Evolutionary conservation across 176 grass and related monocot genomes (phyloP).

Genomic region (Elymus sibiricus): DNA sequence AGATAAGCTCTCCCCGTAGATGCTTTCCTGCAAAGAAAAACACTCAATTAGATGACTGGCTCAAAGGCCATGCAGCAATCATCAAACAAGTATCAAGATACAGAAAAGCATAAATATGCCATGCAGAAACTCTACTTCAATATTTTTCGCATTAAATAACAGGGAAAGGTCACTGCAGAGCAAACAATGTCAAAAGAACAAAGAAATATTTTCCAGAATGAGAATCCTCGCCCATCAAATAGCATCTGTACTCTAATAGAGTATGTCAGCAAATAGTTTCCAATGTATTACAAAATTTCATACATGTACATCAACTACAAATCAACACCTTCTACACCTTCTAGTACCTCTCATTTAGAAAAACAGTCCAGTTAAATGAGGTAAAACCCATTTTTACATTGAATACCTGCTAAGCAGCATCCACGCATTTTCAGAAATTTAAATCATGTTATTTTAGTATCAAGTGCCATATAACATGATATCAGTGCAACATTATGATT

Average conservation of each 20-base stretch:
- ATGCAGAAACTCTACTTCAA: constrained; percentile 12
- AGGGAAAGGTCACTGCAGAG: not conserved
- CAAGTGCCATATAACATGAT: not conserved
- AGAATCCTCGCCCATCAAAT: not conserved
- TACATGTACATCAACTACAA: constrained; percentile 8
- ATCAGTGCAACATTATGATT: constrained; percentile 2
- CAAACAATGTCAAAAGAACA: not conserved
- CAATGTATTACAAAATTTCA: not conserved
- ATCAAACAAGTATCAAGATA: not conserved
- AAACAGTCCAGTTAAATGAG: not conserved
- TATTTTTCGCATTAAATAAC: not conserved
- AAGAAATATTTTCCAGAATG: not conserved
- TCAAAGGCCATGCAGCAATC: not conserved
- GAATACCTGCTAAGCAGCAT: not conserved
- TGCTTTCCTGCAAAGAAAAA: constrained; percentile 51
- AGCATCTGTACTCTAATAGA: not conserved
- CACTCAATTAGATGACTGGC: not conserved
- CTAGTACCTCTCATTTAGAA: not conserved
- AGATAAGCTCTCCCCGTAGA: constrained; percentile 21
- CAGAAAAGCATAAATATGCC: not conserved
- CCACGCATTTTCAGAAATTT: not conserved
- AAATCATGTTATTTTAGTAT: not conserved
- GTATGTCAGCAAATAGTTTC: not conserved
- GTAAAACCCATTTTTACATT: not conserved
- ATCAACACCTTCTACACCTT: not conserved